phyloP scores from a whole-genome alignment of 2,329 filamentous ascomycete genomes.

The Aspergillus thermomutatus region DNA sequence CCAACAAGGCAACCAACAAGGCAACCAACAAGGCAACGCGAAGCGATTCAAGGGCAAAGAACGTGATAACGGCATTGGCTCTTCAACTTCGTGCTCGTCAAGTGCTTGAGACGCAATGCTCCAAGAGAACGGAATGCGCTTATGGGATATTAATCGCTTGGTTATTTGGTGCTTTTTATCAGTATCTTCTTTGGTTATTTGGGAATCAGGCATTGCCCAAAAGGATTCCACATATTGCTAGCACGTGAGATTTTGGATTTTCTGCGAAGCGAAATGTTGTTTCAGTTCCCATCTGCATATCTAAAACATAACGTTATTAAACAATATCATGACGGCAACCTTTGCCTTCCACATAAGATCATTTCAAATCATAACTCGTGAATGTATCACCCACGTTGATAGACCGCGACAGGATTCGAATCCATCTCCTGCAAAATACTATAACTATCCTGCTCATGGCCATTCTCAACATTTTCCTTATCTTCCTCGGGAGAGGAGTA shows the following conservation, averaged over 20 bases:
- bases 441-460: background rate
- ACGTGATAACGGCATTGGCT: too few relatives aligned
- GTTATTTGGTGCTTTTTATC: background rate
- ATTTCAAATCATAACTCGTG: background rate
- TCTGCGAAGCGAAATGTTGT: background rate
- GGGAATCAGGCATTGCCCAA: too few relatives aligned
- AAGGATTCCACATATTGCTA: background rate
- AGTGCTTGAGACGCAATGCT: too few relatives aligned
- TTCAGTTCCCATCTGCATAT: background rate
- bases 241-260: background rate
- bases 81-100: too few relatives aligned
- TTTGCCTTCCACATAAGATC: background rate
- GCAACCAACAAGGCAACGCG: background rate
- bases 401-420: background rate
- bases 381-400: background rate
- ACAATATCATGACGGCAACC: background rate
- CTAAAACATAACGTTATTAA: background rate
- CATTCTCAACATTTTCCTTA: slow-evolving; percentile 16
- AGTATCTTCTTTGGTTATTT: background rate
- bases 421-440: background rate
- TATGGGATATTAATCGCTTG: too few relatives aligned
- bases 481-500: slow-evolving; percentile 11
- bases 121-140: too few relatives aligned
- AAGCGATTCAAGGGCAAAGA: background rate
- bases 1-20: background rate